These are phyloP conservation scores for Pichia insulana DNA, from an alignment of 805 yeast genomes.

Conservation along the genomic window DNA sequence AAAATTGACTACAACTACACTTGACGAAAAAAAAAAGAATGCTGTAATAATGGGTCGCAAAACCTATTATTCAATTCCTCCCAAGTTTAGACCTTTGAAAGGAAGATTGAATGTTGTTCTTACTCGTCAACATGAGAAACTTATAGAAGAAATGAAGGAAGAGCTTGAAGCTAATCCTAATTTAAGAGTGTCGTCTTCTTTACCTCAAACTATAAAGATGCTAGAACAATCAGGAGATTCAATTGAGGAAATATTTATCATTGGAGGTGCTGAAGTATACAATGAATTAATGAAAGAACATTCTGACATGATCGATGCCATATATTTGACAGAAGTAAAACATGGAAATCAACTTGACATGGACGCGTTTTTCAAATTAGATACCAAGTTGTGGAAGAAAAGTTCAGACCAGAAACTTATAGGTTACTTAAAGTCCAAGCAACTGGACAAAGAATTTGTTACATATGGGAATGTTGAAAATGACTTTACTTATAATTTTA, in stretches of 20 bases:
- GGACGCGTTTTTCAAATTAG: constrained; percentile 60
- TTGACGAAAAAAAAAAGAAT: constrained; percentile 34
- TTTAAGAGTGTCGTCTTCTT: constrained; percentile 30
- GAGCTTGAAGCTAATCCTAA: constrained; percentile 17
- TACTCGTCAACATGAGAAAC: constrained; percentile 37
- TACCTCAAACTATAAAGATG: constrained; percentile 34
- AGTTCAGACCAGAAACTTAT: constrained; percentile 29
- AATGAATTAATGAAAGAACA: constrained; percentile 31
- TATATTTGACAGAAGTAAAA: constrained; percentile 63
- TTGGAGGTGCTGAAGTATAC: constrained; percentile 92
- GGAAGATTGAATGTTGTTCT: constrained; percentile 68
- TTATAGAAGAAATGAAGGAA: constrained; percentile 18
- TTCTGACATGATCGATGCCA: constrained; percentile 35
- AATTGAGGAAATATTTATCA: constrained; percentile 62
- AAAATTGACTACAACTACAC: constrained; percentile 50
- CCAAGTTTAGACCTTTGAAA: constrained; percentile 72
- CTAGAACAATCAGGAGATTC: constrained; percentile 19
- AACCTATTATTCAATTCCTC: constrained; percentile 93
- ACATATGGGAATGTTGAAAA: constrained; percentile 27
- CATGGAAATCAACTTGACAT: constrained; percentile 36
- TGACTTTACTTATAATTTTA: constrained; percentile 48
- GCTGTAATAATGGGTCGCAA: constrained; percentile 94
- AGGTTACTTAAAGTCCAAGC: constrained; percentile 32
- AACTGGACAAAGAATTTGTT: constrained; percentile 18
- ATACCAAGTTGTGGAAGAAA: constrained; percentile 30